These are phyloP conservation scores for Yamadazyma epiphylla DNA, from an alignment of 1,139 yeast genomes.

Conservation along the genomic window DNA sequence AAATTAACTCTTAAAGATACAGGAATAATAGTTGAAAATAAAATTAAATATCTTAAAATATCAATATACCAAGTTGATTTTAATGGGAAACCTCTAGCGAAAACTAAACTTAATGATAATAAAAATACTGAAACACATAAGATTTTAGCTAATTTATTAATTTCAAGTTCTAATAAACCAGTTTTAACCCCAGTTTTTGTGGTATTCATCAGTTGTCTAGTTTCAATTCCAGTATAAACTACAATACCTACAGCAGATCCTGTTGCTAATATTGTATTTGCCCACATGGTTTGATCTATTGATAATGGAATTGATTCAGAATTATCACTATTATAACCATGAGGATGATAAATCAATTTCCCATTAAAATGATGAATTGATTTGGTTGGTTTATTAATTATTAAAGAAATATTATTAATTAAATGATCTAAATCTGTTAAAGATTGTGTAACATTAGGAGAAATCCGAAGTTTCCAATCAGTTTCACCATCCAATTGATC, in stretches of 20 bases:
- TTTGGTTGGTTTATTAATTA: conserved; percentile 77
- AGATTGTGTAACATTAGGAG: conserved; percentile 68
- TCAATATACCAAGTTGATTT: conserved; percentile 79
- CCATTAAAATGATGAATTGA: conserved; percentile 82
- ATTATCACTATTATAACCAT: conserved; percentile 19
- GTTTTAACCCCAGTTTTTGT: conserved; percentile 86
- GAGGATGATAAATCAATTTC: conserved; percentile 47
- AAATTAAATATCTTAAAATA: conserved; percentile 81
- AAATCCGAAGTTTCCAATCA: conserved; percentile 92
- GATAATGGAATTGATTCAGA: conserved; percentile 59
- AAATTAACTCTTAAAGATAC: conserved; percentile 91
- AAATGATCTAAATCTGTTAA: conserved; percentile 35
- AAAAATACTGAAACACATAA: conserved; percentile 82
- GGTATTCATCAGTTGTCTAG: conserved; percentile 93
- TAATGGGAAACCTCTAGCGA: conserved; percentile 69
- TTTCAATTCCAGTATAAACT: conserved; percentile 86
- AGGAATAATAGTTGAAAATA: conserved; percentile 94
- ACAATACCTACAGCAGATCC: conserved; percentile 88
- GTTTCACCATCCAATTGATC: conserved; percentile 99
- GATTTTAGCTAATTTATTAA: conserved; percentile 82
- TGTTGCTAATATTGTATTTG: conserved; percentile 93
- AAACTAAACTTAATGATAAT: conserved; percentile 72
- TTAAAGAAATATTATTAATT: conserved; percentile 45
- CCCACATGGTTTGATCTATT: conserved; percentile 95
- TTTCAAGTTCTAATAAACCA: conserved; percentile 86